Percentiles rank a stretch among this genome's conserved stretches.
These are phyloP conservation scores for Penicillium macrosclerotiorum DNA, from an alignment of 495 filamentous ascomycete species.

Conservation along the genomic window DNA sequence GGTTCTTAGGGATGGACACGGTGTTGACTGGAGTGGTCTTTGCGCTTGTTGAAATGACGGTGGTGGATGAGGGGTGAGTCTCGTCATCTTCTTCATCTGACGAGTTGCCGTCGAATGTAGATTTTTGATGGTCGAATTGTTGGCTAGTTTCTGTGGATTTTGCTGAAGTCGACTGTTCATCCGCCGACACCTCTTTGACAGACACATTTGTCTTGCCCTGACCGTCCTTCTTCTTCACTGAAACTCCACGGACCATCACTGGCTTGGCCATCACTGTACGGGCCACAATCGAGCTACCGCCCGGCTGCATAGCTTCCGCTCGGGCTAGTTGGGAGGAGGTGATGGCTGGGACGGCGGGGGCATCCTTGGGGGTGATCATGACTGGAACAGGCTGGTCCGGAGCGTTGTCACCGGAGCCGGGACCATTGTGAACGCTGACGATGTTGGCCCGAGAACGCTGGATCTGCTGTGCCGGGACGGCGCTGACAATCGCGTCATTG, in stretches of 20 bases:
- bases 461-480: slow-evolving; percentile 78
- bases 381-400: slow-evolving; percentile 13
- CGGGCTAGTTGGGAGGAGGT: slow-evolving; percentile 47
- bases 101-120: slow-evolving; percentile 38
- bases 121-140: slow-evolving; percentile 22
- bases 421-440: slow-evolving; percentile 72
- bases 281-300: slow-evolving; percentile 44
- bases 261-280: slow-evolving; percentile 44
- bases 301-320: slow-evolving; percentile 35
- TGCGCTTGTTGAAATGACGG: slow-evolving; percentile 15
- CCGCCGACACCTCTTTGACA: not conserved
- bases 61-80: slow-evolving; percentile 15
- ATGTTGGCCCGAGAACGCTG: slow-evolving; percentile 83
- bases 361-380: slow-evolving; percentile 37
- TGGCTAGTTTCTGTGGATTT: slow-evolving; percentile 13
- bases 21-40: slow-evolving; percentile 9
- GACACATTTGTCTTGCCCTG: not conserved
- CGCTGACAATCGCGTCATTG: slow-evolving; percentile 77
- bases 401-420: slow-evolving; percentile 19
- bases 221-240: slow-evolving; percentile 33
- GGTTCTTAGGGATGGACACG: slow-evolving; percentile 30
- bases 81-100: slow-evolving; percentile 37
- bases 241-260: slow-evolving; percentile 40
- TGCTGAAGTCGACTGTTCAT: slow-evolving; percentile 11
- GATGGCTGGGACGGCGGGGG: slow-evolving; percentile 52